A percentile compares a stretch with the other conserved stretches of the same genome.
Conservation (phyloP, 257 asterid species). For the Forsythia suspensa region DNA sequence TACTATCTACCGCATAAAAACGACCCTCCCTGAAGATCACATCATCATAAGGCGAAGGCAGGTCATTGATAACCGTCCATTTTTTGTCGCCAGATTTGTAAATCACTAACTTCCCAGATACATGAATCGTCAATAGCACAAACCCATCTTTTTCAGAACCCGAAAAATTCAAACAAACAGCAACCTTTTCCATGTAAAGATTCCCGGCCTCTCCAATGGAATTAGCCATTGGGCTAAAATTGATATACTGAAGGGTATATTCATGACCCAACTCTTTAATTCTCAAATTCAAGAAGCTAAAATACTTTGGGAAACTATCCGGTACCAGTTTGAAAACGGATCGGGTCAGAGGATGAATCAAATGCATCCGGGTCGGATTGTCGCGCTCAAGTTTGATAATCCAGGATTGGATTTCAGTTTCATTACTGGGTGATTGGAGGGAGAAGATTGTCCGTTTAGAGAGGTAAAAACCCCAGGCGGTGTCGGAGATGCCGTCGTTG, state of each 20-base stretch:
- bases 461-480: slow-evolving; percentile 78
- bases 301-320: slow-evolving; percentile 45
- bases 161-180: slow-evolving; percentile 33
- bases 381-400: slow-evolving; percentile 70
- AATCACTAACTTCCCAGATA: slow-evolving; percentile 71
- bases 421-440: slow-evolving; percentile 35
- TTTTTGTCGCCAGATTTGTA: slow-evolving; percentile 69
- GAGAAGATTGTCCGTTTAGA: slow-evolving; percentile 58
- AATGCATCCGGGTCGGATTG: slow-evolving; percentile 47
- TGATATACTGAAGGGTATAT: slow-evolving; percentile 70
- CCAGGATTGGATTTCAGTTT: slow-evolving; percentile 37
- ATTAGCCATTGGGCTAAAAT: slow-evolving; percentile 65
- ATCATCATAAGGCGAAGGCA: slow-evolving; percentile 67
- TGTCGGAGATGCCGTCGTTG: slow-evolving; percentile 60
- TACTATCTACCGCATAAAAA: slow-evolving; percentile 66
- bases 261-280: slow-evolving; percentile 61
- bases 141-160: slow-evolving; percentile 29
- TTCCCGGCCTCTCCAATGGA: slow-evolving; percentile 74
- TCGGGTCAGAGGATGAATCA: slow-evolving; percentile 59
- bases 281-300: slow-evolving; percentile 44
- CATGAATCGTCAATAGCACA: slow-evolving; percentile 64
- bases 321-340: slow-evolving; percentile 57
- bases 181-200: slow-evolving; percentile 83
- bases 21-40: slow-evolving; percentile 56
- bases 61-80: slow-evolving; percentile 64